Evolutionary conservation across 208 protist species (phyloP), one percentile per base, ranked within the genome.

Genomic region (Acanthamoeba triangularis): DNA sequence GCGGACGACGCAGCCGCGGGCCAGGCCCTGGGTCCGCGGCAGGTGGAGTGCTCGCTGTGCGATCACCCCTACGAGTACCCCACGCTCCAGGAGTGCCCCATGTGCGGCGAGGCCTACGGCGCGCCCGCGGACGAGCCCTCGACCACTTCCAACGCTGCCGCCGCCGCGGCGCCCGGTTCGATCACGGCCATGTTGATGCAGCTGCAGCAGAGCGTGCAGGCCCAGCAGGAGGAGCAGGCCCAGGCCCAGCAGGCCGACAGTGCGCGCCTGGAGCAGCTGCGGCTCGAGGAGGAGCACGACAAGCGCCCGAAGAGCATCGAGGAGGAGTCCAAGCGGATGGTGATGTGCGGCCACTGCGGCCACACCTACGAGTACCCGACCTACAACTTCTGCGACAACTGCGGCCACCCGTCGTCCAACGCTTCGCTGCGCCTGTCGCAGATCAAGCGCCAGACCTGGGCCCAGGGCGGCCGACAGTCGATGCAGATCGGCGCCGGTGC

Each of bases 321-420:
- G 23, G 65, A 74, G 28, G 65, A 74, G 33, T 20, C 65, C n/a
- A 74, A 74, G 33, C 65, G 65, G 25, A 20, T 74, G 25, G 65
- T 74, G 18, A 20, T 20, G 65, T 74, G 65, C 65, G 65, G 65
- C 25, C 65, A 74, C 65, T 74, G 65, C 65, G 28, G 33, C 65
- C 65, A 74, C 33, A 74, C 65, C 65, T 74, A 74, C 65, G 65
- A 74, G 65, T 74, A 74, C 65, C 65, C 65, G 33, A 74, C 65
- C 25, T 74, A 30, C 65, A 74, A 74, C 65, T 74, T 74, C 28
- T 74, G 65, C 33, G 65, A 74, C 65, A 74, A 74, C 65, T 74
- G 65, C 65, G 65, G 65, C 33, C 65, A 74, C 65, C 65, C 65
- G 25, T 74, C 65, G 65, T 74, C 65, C n/a, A 74, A 74, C 65